Evolutionary conservation across 2,329 filamentous ascomycete species (phyloP).

Genomic region (Aspergillus uvarum): DNA sequence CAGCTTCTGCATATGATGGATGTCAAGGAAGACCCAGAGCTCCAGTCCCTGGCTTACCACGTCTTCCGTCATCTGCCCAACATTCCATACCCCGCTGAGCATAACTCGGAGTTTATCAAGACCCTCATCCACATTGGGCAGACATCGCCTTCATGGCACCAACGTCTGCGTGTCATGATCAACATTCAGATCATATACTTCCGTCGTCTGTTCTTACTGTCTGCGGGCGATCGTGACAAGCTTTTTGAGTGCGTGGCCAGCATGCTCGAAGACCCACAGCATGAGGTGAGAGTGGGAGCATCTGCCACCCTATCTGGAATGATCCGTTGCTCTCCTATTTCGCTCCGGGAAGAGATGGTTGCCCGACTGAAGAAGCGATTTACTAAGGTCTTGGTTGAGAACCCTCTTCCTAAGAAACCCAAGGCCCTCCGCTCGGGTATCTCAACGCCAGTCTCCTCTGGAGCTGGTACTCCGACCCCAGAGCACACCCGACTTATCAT

Average conservation of each 20-base stretch:
- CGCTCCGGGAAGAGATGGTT: constrained; percentile 76
- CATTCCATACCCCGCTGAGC: constrained; percentile 83
- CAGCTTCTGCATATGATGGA: constrained; percentile 99
- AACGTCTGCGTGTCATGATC: constrained; percentile 88
- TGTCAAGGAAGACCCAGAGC: constrained; percentile 94
- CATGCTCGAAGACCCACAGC: constrained; percentile 88
- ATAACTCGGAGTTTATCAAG: constrained; percentile 80
- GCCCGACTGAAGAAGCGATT: constrained; percentile 74
- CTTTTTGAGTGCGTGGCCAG: constrained; percentile 91
- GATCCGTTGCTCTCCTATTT: constrained; percentile 89
- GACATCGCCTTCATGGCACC: constrained; percentile 86
- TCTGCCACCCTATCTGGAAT: constrained; percentile 91
- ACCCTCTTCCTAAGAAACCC: constrained; percentile 77
- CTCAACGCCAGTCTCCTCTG: constrained; percentile 45
- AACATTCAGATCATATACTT: constrained; percentile 99
- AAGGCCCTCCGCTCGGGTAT: constrained; percentile 38
- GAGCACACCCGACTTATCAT: constrained; percentile 72
- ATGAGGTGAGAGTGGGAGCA: constrained; percentile 92
- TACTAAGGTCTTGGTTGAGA: constrained; percentile 71
- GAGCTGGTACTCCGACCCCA: constrained; percentile 50
- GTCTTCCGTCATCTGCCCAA: constrained; percentile 96
- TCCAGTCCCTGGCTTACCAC: constrained; percentile 91
- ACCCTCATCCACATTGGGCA: constrained; percentile 85
- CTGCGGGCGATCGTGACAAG: constrained; percentile 68
- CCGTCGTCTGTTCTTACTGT: constrained; percentile 86